Percentiles rank a stretch among this genome's conserved stretches.
Evolutionary conservation across 805 yeast species (phyloP).

Genomic region (Ogataea pini): DNA sequence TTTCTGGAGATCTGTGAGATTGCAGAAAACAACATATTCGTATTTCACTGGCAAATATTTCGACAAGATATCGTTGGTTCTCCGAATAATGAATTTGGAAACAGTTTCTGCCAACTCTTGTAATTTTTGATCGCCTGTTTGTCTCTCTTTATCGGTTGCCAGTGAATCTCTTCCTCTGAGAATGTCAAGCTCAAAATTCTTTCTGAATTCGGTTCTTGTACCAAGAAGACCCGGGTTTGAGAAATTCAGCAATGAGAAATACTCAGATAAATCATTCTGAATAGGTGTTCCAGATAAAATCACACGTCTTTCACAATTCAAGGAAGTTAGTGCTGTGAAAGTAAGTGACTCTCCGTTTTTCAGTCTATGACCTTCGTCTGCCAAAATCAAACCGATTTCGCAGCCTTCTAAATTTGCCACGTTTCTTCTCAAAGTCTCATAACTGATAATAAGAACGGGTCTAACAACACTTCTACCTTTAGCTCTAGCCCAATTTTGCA

Average conservation of each 20-base stretch:
- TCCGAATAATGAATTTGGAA: conserved; percentile 85
- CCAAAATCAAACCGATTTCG: conserved; percentile 82
- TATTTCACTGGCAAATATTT: conserved; percentile 94
- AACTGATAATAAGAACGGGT: conserved; percentile 91
- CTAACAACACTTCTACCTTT: conserved; percentile 85
- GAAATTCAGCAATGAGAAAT: conserved; percentile 84
- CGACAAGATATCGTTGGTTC: conserved; percentile 92
- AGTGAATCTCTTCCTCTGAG: conserved; percentile 85
- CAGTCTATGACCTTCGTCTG: conserved; percentile 83
- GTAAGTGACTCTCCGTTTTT: conserved; percentile 92
- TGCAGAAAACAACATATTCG: conserved; percentile 95
- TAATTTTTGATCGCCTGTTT: conserved; percentile 67
- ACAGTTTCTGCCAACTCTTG: conserved; percentile 73
- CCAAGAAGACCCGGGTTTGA: conserved; percentile 96
- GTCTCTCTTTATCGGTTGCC: conserved; percentile 78
- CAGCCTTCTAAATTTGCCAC: conserved; percentile 71
- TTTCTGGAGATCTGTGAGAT: conserved; percentile 74
- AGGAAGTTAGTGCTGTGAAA: conserved; percentile 79
- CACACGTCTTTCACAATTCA: conserved; percentile 84
- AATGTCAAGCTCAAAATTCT: conserved; percentile 79
- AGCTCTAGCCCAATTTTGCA: conserved; percentile 85
- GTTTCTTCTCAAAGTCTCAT: conserved; percentile 88
- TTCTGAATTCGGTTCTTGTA: conserved; percentile 77
- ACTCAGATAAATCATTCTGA: conserved; percentile 92
- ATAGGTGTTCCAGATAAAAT: conserved; percentile 96